Percentiles rank a stretch among this genome's conserved stretches.
Evolutionary conservation across 2,329 filamentous ascomycete species (phyloP).

Genomic region (Aureobasidium musti): DNA sequence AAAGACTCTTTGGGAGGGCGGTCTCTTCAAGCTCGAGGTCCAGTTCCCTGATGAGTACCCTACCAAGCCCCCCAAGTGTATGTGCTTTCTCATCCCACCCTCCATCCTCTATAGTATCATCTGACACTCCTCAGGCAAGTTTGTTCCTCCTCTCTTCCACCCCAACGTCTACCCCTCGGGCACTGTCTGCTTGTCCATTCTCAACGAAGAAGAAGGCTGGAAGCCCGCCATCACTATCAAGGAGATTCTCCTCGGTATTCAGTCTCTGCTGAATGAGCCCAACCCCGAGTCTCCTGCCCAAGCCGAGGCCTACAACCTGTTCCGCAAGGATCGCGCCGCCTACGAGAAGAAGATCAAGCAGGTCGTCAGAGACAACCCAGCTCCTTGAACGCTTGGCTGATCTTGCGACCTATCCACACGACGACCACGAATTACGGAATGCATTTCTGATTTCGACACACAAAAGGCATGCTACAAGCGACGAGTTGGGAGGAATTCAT

Average conservation of each 20-base stretch:
- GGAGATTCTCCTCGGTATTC: constrained; percentile 93
- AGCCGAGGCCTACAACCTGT: constrained; percentile 95
- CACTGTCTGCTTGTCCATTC: constrained; percentile 92
- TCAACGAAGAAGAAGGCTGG: constrained; percentile 99
- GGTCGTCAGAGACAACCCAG: constrained; percentile 86
- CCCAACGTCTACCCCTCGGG: constrained; percentile 98
- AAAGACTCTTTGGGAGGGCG: constrained; percentile 97
- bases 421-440: constrained; percentile 4
- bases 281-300: constrained; percentile 97
- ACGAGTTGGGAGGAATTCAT: neutral
- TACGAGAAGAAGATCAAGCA: constrained; percentile 88
- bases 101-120: neutral
- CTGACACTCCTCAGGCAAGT: constrained; percentile 70
- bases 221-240: constrained; percentile 98
- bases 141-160: constrained; percentile 92
- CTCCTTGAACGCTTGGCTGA: constrained; percentile 54
- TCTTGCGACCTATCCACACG: neutral
- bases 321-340: constrained; percentile 81
- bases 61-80: constrained; percentile 98
- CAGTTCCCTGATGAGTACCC: constrained; percentile 97
- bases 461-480: constrained; percentile 1
- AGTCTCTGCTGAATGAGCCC: constrained; percentile 92
- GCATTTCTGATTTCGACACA: neutral
- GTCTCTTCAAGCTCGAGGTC: constrained; percentile 91
- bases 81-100: constrained; percentile 42